Base-by-base conservation (phyloP, 2,329 filamentous ascomycete species). In the Chalaropsis ovoidea region DNA sequence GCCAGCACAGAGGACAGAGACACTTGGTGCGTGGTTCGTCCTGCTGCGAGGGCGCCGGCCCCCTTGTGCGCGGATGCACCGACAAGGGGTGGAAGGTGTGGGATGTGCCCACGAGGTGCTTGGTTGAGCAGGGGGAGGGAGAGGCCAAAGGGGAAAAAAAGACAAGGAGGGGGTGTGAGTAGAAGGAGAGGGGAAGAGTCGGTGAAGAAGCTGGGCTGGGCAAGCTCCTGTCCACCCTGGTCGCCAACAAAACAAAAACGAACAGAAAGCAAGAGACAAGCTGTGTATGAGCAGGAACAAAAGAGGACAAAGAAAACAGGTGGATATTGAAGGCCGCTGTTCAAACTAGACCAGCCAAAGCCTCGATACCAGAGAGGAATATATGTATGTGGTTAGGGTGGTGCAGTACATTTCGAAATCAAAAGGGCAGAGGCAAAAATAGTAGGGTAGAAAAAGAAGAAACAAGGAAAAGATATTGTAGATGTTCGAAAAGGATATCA, bases 371-470 rank as follows among this genome's bases (percentile, higher is more conserved):
- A 35, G 52, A n/a, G 27, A 15, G 52, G n/a, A 58, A 58, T 58
- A 58, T 58, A 58, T 52, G 47, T 58, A 58, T 52, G 47, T 49
- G 52, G 52, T 58, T 58, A 58, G 27, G 31, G 5, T 3, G 52
- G 27, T 47, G 43, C n/a, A 47, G n/a, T n/a, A 47, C 43, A 2
- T 47, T 4, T 5, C 43, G 15, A 47, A 47, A 47, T 19, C n/a
- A 64, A 68, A 61, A 69, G 67, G 67, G 71, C 69, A 69, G 61
- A 70, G 67, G 69, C 27, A 31, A 61, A 60, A 61, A 61, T 22
- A 24, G 24, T 13, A 56, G 27, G 11, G n/a, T 2, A 8, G 35
- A 19, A 61, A 42, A 15, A 42, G 35, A 61, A 61, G 10, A 22
- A 42, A 17, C 43, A 49, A 62, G n/a, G 22, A 62, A 49, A 62